A percentile compares a stretch with the other conserved stretches of the same genome.
Evolutionary conservation across 2,329 filamentous ascomycete species (phyloP).

Genomic region (Triangularia verruculosa): DNA sequence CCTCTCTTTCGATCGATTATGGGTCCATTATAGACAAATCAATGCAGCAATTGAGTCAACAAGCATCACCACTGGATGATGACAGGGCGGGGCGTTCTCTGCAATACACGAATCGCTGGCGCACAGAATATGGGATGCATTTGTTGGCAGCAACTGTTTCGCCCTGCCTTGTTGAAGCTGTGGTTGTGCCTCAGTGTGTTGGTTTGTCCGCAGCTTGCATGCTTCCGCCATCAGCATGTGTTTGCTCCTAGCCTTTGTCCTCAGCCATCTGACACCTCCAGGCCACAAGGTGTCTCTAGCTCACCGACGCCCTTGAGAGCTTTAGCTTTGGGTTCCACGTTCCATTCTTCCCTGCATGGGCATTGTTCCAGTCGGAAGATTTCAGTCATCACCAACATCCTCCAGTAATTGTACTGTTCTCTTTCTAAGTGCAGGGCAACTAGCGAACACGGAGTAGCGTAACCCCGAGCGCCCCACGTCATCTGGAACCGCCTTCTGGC

Average conservation of each 20-base stretch:
- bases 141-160: too few relatives aligned
- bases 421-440: neutral
- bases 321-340: neutral
- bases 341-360: neutral
- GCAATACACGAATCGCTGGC: neutral
- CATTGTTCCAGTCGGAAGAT: neutral
- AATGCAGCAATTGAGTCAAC: too few relatives aligned
- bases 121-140: neutral
- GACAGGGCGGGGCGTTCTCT: too few relatives aligned
- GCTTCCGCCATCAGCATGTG: neutral
- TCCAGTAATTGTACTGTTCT: neutral
- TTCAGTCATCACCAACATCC: neutral
- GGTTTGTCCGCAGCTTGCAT: neutral
- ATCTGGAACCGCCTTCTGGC: neutral
- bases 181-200: neutral
- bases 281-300: neutral
- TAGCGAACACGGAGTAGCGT: neutral
- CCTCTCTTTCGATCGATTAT: neutral
- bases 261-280: neutral
- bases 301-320: neutral
- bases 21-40: too few relatives aligned
- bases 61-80: too few relatives aligned
- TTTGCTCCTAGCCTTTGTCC: too few relatives aligned
- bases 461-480: neutral
- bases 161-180: neutral